phyloP scores from a whole-genome alignment of 129 eudicot genomes.

The Artemisia tridentata region DNA sequence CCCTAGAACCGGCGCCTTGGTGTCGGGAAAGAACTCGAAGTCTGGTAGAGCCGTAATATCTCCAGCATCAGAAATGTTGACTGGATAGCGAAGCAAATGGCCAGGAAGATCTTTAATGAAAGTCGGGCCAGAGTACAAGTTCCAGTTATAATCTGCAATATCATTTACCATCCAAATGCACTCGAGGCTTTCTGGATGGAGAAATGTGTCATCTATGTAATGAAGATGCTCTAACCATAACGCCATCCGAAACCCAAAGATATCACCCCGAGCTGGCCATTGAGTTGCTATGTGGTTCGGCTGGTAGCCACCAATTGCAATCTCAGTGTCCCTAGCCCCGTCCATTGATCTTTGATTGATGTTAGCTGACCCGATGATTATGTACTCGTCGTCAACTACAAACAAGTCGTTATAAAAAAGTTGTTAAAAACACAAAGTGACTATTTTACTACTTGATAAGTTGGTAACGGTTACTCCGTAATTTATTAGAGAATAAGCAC shows the following conservation, averaged over 20 bases:
- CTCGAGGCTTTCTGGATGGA: slow-evolving; percentile 53
- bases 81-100: slow-evolving; percentile 79
- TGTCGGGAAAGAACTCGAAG: slow-evolving; percentile 75
- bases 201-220: slow-evolving; percentile 25
- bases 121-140: slow-evolving; percentile 40
- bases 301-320: slow-evolving; percentile 92
- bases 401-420: neutral
- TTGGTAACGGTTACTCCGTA: no score
- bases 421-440: neutral
- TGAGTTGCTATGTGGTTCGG: slow-evolving; percentile 50
- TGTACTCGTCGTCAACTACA: slow-evolving; percentile 91
- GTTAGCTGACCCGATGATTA: slow-evolving; percentile 94
- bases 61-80: slow-evolving; percentile 45
- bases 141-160: slow-evolving; percentile 65
- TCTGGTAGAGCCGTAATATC: slow-evolving; percentile 46
- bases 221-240: slow-evolving; percentile 81
- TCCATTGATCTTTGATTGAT: slow-evolving; percentile 96
- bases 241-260: slow-evolving; percentile 65
- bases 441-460: no score
- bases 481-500: no score
- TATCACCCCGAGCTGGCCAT: slow-evolving; percentile 43
- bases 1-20: slow-evolving; percentile 78
- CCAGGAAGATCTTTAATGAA: slow-evolving; percentile 56
- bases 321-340: slow-evolving; percentile 83
- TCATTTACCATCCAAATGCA: slow-evolving; percentile 52